Evolutionary conservation across 805 yeast species (phyloP).

Genomic region (Kazachstania psychrophila): DNA sequence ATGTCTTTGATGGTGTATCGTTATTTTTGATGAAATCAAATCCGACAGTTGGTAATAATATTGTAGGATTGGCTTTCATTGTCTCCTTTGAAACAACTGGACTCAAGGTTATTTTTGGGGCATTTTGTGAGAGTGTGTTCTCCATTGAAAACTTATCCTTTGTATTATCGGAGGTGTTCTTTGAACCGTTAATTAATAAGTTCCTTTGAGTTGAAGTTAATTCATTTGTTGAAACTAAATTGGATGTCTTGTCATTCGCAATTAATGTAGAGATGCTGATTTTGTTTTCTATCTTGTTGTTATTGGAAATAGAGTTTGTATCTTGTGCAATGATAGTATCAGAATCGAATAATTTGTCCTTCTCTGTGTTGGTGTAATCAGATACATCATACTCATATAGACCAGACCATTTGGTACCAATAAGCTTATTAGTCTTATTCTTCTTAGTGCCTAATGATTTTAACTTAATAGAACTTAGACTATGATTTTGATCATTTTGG

Average conservation of each 20-base stretch:
- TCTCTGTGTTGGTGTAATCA: no score
- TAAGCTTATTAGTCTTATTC: constrained; percentile 1
- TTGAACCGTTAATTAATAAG: constrained; percentile 12
- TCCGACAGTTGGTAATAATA: constrained; percentile 23
- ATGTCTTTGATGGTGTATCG: constrained; percentile 16
- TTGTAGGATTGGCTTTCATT: constrained; percentile 5
- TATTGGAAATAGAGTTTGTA: no score
- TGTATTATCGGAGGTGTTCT: no score
- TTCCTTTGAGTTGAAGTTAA: constrained; percentile 13
- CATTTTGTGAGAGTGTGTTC: no score
- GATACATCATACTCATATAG: constrained; percentile 25
- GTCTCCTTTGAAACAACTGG: no score
- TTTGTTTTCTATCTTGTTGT: no score
- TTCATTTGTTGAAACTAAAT: background rate
- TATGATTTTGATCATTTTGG: background rate
- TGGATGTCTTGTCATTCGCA: background rate
- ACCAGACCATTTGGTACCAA: constrained; percentile 24
- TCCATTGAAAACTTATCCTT: no score
- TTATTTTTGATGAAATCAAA: constrained; percentile 25
- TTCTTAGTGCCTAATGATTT: background rate
- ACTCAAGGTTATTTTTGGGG: no score
- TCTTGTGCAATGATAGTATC: no score
- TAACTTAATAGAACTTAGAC: background rate
- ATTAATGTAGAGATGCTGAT: background rate
- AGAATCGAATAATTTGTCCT: no score